These are phyloP conservation scores for Purpureocillium lavendulum DNA, from an alignment of 2,329 filamentous ascomycete species.

Conservation along the genomic window DNA sequence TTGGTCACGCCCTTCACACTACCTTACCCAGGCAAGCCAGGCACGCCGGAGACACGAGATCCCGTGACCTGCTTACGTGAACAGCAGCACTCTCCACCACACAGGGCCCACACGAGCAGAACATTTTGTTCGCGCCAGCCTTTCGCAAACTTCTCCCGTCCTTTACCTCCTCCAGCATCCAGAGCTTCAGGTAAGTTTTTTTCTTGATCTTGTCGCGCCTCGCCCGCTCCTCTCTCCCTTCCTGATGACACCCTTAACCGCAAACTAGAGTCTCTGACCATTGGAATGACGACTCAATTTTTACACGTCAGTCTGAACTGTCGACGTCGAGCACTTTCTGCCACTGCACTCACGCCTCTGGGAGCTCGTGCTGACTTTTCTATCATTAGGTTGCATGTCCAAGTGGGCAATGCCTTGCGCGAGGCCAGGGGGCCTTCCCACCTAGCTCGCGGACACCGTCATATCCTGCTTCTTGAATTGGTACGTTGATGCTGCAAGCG, in stretches of 20 bases:
- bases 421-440: neutral
- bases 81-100: slow-evolving; percentile 4
- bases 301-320: slow-evolving; percentile 90
- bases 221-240: slow-evolving; percentile 15
- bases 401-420: slow-evolving; percentile 5
- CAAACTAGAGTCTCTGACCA: slow-evolving; percentile 99
- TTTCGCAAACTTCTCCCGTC: slow-evolving; percentile 17
- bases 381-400: slow-evolving; percentile 3
- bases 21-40: too few relatives aligned
- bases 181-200: slow-evolving; percentile 17
- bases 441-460: too few relatives aligned
- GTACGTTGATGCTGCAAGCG: slow-evolving; percentile 18
- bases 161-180: slow-evolving; percentile 9
- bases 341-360: slow-evolving; percentile 6
- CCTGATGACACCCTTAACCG: slow-evolving; percentile 81
- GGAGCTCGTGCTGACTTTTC: slow-evolving; percentile 15
- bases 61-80: slow-evolving; percentile 21
- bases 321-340: neutral
- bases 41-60: slow-evolving; percentile 19
- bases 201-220: slow-evolving; percentile 5
- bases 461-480: slow-evolving; percentile 5
- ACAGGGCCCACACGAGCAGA: slow-evolving; percentile 13
- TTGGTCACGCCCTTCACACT: too few relatives aligned
- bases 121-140: slow-evolving; percentile 16
- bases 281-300: slow-evolving; percentile 73